Evolutionary conservation across 2,329 filamentous ascomycete genomes (phyloP).

Genomic region (Colletotrichum tropicicola): DNA sequence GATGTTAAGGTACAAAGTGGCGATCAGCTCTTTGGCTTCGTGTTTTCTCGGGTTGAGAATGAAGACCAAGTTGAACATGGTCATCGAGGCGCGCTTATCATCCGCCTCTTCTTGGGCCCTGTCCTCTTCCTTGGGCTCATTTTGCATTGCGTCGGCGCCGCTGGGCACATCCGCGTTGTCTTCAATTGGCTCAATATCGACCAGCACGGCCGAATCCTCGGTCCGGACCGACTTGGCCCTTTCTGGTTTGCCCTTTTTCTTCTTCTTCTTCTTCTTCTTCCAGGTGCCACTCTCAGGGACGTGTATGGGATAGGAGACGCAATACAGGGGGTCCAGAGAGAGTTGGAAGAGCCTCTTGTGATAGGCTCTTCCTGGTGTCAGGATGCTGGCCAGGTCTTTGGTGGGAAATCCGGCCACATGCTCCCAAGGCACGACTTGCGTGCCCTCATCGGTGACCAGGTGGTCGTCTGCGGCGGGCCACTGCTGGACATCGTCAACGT

Average conservation of each 20-base stretch:
- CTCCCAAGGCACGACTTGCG: slow-evolving; percentile 74
- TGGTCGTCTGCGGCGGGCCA: slow-evolving; percentile 63
- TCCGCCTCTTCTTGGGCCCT: slow-evolving; percentile 59
- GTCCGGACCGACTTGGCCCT: slow-evolving; percentile 32
- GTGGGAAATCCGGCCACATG: slow-evolving; percentile 77
- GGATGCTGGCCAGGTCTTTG: slow-evolving; percentile 81
- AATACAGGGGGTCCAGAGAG: slow-evolving; percentile 80
- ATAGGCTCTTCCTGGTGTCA: slow-evolving; percentile 79
- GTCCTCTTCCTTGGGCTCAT: slow-evolving; percentile 39
- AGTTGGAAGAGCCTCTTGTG: slow-evolving; percentile 87
- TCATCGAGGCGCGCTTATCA: slow-evolving; percentile 78
- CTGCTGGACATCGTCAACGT: slow-evolving; percentile 49
- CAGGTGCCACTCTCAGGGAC: slow-evolving; percentile 81
- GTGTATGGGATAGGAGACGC: slow-evolving; percentile 85
- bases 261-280: slow-evolving; percentile 69
- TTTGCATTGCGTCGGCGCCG: slow-evolving; percentile 37
- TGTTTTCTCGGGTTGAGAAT: slow-evolving; percentile 83
- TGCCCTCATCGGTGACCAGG: slow-evolving; percentile 62
- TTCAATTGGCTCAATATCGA: slow-evolving; percentile 30
- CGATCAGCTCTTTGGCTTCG: slow-evolving; percentile 78
- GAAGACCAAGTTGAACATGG: slow-evolving; percentile 98
- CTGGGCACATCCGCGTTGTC: slow-evolving; percentile 40
- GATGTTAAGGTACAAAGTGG: slow-evolving; percentile 85
- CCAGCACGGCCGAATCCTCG: slow-evolving; percentile 39
- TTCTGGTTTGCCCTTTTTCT: slow-evolving; percentile 43